phyloP scores from a whole-genome alignment of 148 eudicot genomes.

The Camellia japonica region DNA sequence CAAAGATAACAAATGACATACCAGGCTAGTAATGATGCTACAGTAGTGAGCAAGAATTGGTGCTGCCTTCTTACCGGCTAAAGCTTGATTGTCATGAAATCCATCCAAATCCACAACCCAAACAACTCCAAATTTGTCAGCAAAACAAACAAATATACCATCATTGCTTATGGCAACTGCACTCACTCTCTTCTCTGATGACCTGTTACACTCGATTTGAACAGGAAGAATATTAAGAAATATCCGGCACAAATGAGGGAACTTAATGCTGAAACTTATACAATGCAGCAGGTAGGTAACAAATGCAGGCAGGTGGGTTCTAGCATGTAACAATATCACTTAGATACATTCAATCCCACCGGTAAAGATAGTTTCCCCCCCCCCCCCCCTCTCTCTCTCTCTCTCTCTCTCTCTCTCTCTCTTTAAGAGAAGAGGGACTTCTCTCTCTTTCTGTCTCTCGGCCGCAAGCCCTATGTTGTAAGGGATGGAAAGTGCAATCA shows the following conservation, averaged over 20 bases:
- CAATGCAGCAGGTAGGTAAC: neutral
- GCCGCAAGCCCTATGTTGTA: too few species aligned
- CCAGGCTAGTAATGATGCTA: conserved; percentile 96
- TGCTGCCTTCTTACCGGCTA: conserved; percentile 47
- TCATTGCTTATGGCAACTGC: conserved; percentile 81
- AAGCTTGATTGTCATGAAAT: conserved; percentile 37
- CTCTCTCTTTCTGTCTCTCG: too few species aligned
- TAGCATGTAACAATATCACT: neutral
- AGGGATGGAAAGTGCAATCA: too few species aligned
- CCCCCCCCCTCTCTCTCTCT: too few species aligned
- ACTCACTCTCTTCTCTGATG: conserved; percentile 87
- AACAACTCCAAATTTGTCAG: conserved; percentile 95
- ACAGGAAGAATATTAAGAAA: neutral
- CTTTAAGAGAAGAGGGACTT: too few species aligned
- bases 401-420: too few species aligned
- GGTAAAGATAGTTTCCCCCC: neutral
- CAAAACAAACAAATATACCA: conserved; percentile 68
- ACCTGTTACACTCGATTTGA: conserved; percentile 35
- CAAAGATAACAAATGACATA: conserved; percentile 29
- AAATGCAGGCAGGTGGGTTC: neutral
- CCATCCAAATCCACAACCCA: conserved; percentile 61
- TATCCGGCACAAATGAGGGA: neutral
- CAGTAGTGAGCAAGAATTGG: conserved; percentile 90
- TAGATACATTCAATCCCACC: neutral
- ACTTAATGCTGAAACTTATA: neutral